Evolutionary conservation across 2,329 filamentous ascomycete species (phyloP), one percentile per base, ranked within the genome.

Genomic region (Juglanconis oblonga): DNA sequence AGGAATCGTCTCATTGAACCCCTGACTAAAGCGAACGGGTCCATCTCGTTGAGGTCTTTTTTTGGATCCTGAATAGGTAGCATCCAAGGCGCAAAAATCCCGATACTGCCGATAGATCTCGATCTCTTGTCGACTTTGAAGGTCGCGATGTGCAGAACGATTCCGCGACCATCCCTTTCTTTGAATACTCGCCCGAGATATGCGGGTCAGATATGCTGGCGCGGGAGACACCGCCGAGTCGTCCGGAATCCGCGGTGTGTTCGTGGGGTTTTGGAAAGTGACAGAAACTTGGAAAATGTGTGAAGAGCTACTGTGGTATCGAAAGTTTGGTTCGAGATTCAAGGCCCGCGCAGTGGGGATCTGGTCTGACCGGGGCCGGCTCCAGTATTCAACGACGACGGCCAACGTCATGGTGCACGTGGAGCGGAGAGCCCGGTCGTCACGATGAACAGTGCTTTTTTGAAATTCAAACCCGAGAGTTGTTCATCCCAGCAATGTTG

Each of bases 341-440:
- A 48, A 61, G 58, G 42, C 7, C 32, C 11, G 45, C 32, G 42
- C 40, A 7, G 31, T 48, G 44, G 17, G 38, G 38, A 47, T n/a
- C 32, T 24, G n/a, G 50, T n/a, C n/a, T n/a, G n/a, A n/a, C n/a
- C n/a, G 50, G 50, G 35, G 33, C 17, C 29, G 38, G 32, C 24
- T 42, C 44, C 40, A 32, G 42, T 14, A n/a, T 17, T 47, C 51
- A 5, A n/a, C n/a, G n/a, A 9, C 17, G 17, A 17, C 35, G 8
- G 57, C 33, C 52, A 53, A 59, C 58, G 58, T 57, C 58, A 60
- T 50, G 38, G 10, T 40, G n/a, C 49, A 48, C 40, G 47, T 42
- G 52, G 13, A 40, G 36, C 13, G 24, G 33, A 35, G 44, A 55
- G 44, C 52, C 42, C 24, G 44, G 44, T 44, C n/a, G 35, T 24